phyloP scores from a whole-genome alignment of 257 asterid species.

The Solanum tarijense region DNA sequence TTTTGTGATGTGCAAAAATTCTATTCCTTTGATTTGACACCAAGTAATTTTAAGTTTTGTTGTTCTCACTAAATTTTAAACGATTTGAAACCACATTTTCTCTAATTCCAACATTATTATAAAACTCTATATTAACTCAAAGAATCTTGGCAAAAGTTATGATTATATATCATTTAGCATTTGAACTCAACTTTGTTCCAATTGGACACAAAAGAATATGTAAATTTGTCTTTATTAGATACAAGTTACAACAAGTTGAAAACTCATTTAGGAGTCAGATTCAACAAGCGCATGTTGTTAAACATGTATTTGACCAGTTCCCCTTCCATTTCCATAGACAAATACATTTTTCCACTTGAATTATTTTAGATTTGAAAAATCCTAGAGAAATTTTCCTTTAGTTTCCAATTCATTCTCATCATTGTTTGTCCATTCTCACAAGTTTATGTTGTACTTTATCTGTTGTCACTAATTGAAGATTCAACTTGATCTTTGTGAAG shows the following conservation, averaged over 20 bases:
- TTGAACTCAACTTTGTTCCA: not conserved
- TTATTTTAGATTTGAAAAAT: not conserved
- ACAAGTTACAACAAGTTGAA: not conserved
- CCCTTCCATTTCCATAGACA: not conserved
- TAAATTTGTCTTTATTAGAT: not conserved
- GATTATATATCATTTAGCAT: not conserved
- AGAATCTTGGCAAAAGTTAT: not conserved
- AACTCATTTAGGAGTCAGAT: not conserved
- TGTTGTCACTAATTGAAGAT: not conserved
- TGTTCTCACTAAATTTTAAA: no score
- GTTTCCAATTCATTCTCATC: not conserved
- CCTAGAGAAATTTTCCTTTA: not conserved
- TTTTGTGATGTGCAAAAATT: not conserved
- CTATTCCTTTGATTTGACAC: not conserved
- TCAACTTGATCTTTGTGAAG: not conserved
- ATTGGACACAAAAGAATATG: not conserved
- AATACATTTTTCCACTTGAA: not conserved
- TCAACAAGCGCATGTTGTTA: not conserved
- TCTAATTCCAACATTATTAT: not conserved
- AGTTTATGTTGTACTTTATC: not conserved
- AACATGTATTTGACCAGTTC: not conserved
- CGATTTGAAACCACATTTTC: not conserved
- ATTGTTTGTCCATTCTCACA: not conserved
- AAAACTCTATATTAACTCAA: not conserved
- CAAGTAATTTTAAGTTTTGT: not conserved